Percentiles rank a stretch among this genome's conserved stretches.
These are phyloP conservation scores for Aspergillus eucalypticola DNA, from an alignment of 2,329 filamentous ascomycete genomes.

Conservation along the genomic window DNA sequence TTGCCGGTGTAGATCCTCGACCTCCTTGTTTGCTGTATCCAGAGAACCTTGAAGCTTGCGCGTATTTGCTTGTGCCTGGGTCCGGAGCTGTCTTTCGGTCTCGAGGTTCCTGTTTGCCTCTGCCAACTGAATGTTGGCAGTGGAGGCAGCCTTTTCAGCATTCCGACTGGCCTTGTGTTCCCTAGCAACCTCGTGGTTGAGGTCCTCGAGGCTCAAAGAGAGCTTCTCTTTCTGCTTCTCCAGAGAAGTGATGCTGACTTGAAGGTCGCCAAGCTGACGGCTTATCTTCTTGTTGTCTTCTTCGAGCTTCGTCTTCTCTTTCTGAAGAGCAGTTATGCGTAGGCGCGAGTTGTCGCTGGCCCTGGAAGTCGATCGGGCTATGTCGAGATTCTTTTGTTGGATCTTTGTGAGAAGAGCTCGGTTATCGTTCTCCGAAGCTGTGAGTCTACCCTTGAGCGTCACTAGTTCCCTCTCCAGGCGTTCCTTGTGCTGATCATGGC, in stretches of 20 bases:
- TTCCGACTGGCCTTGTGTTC: constrained; percentile 88
- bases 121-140: constrained; percentile 76
- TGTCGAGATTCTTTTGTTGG: constrained; percentile 95
- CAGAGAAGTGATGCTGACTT: constrained; percentile 76
- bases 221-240: constrained; percentile 96
- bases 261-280: constrained; percentile 82
- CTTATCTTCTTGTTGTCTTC: constrained; percentile 79
- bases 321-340: constrained; percentile 73
- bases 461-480: constrained; percentile 86
- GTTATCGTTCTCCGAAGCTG: constrained; percentile 95
- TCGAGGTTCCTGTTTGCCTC: constrained; percentile 89
- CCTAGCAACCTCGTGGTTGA: constrained; percentile 86
- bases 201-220: constrained; percentile 80
- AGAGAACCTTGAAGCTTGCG: constrained; percentile 77
- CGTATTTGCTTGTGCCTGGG: constrained; percentile 81
- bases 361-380: constrained; percentile 83
- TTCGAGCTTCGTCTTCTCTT: constrained; percentile 79
- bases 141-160: constrained; percentile 84
- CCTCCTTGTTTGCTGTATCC: constrained; percentile 76
- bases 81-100: constrained; percentile 81
- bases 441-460: constrained; percentile 83
- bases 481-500: constrained; percentile 92
- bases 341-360: constrained; percentile 80
- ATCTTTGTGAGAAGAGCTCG: constrained; percentile 93
- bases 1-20: constrained; percentile 76